These are phyloP conservation scores for Plectosphaerella plurivora DNA, from an alignment of 2,329 filamentous ascomycete species.

Conservation along the genomic window DNA sequence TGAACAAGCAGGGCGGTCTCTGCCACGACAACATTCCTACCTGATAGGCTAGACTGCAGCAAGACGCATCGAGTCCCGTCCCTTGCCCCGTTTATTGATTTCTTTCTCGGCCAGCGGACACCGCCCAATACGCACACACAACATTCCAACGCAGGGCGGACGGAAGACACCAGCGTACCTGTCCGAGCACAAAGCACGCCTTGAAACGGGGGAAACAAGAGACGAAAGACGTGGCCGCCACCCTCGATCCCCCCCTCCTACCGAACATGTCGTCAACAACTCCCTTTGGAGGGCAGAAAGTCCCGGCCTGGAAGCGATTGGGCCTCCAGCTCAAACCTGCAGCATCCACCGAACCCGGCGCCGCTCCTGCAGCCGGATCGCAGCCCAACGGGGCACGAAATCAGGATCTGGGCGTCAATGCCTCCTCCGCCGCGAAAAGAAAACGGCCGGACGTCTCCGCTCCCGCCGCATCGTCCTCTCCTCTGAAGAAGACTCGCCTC, in stretches of 20 bases:
- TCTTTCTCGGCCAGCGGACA: conserved; percentile 3
- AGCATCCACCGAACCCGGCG: conserved; percentile 12
- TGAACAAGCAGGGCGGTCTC: conserved; percentile 5
- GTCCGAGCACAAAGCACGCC: not conserved
- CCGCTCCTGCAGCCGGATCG: conserved; percentile 16
- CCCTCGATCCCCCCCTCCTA: conserved; percentile 9
- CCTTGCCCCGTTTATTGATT: conserved; percentile 4
- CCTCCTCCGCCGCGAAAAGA: conserved; percentile 15
- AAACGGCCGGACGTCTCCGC: conserved; percentile 12
- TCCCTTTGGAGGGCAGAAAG: conserved; percentile 35
- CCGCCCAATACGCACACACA: conserved; percentile 5
- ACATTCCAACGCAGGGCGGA: conserved; percentile 6
- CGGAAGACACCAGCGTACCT: conserved; percentile 4
- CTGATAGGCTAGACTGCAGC: conserved; percentile 6
- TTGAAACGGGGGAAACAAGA: not conserved
- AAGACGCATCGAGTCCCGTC: conserved; percentile 8
- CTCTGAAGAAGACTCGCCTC: conserved; percentile 23
- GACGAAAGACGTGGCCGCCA: not conserved
- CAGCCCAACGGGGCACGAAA: conserved; percentile 12
- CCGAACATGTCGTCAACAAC: conserved; percentile 36
- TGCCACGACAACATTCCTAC: conserved; percentile 11
- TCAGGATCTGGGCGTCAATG: conserved; percentile 12
- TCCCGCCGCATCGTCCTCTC: conserved; percentile 11
- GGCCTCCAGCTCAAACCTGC: conserved; percentile 55
- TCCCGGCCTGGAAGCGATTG: conserved; percentile 59